Evolutionary conservation across 345 rosid genomes (phyloP).

Genomic region (Populus ilicifolia): DNA sequence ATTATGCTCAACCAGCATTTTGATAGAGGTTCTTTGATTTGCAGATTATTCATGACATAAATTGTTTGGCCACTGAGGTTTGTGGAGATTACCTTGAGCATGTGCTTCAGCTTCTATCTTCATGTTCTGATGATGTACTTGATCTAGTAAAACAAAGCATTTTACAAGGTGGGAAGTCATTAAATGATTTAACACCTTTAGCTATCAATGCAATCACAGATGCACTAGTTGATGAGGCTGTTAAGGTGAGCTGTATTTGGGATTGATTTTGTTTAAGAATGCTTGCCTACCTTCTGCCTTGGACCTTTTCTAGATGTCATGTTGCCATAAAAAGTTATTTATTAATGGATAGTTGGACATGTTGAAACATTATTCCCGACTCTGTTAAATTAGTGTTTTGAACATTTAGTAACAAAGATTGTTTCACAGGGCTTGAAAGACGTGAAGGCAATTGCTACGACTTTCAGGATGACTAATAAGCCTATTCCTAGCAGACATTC

Average conservation of each 20-base stretch:
- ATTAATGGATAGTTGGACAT: not conserved
- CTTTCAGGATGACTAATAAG: constrained; percentile 88
- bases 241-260: constrained; percentile 58
- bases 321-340: not conserved
- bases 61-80: constrained; percentile 57
- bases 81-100: constrained; percentile 60
- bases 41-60: constrained; percentile 88
- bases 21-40: constrained; percentile 21
- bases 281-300: not conserved
- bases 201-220: constrained; percentile 54
- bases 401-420: not conserved
- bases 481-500: constrained; percentile 93
- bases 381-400: not conserved
- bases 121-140: constrained; percentile 63
- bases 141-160: constrained; percentile 78
- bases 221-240: constrained; percentile 74
- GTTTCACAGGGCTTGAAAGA: constrained; percentile 69
- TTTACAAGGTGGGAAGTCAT: constrained; percentile 55
- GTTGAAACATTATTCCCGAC: not conserved
- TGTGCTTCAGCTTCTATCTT: constrained; percentile 55
- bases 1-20: constrained; percentile 9
- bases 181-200: constrained; percentile 53
- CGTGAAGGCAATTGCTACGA: constrained; percentile 80
- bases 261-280: not conserved
- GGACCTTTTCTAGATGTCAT: not conserved